Evolutionary conservation across 139 green algal species (phyloP).

Genomic region (Pleodorina starrii): DNA sequence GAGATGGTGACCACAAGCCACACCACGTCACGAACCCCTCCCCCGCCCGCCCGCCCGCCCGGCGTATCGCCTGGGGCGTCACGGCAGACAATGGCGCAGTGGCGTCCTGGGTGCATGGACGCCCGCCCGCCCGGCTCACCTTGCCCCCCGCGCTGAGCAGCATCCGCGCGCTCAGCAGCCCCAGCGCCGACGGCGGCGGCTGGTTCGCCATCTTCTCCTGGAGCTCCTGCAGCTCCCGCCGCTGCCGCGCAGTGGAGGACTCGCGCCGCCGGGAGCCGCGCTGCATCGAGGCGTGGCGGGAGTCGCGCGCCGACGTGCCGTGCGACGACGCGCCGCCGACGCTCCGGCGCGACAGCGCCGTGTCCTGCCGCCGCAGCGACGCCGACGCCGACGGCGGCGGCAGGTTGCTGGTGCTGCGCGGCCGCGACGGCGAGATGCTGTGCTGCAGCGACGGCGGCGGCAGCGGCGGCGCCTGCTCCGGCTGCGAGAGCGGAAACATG

Average conservation of each 20-base stretch:
- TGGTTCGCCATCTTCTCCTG: slow-evolving; percentile 1
- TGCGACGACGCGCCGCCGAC: neutral
- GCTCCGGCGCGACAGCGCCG: neutral
- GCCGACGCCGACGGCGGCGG: neutral
- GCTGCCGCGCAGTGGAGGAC: neutral
- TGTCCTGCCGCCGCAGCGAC: neutral
- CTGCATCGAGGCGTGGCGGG: neutral
- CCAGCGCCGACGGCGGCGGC: slow-evolving; percentile 1
- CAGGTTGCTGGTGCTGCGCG: neutral
- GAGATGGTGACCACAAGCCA: no score
- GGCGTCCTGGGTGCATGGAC: no score
- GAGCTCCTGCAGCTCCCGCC: neutral
- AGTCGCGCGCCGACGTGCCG: neutral
- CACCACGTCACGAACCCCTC: no score
- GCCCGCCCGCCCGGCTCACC: slow-evolving; percentile 12
- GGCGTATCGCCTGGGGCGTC: no score
- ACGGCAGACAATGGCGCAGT: no score
- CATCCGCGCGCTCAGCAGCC: neutral
- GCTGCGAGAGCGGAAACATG: neutral
- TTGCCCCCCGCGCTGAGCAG: slow-evolving; percentile 15
- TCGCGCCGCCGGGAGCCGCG: neutral
- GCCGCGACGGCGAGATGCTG: no score
- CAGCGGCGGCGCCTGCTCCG: neutral
- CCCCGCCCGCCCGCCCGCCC: no score
- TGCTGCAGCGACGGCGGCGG: neutral